A percentile compares a stretch with the other conserved stretches of the same genome.
Evolutionary conservation across 129 eudicot genomes (phyloP).

Genomic region (Artemisia tridentata): DNA sequence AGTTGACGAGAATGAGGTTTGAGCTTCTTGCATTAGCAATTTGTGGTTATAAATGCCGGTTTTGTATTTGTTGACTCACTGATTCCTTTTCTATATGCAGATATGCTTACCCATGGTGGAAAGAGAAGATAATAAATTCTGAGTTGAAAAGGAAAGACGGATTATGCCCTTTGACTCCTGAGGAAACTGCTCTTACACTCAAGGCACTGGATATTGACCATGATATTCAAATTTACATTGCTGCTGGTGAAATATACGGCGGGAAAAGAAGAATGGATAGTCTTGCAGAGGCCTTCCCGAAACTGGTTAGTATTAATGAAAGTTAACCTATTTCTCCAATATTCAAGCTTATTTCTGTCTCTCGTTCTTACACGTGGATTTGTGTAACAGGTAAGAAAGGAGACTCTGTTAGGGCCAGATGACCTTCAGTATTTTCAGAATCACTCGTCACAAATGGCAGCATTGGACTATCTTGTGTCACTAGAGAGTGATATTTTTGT

Average conservation of each 20-base stretch:
- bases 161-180: slow-evolving; percentile 96
- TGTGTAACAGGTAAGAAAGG: slow-evolving; percentile 81
- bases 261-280: slow-evolving; percentile 77
- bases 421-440: slow-evolving; percentile 88
- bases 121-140: slow-evolving; percentile 90
- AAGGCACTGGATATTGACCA: slow-evolving; percentile 82
- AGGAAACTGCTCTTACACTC: slow-evolving; percentile 89
- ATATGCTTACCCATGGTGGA: slow-evolving; percentile 99
- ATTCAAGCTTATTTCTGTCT: not conserved
- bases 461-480: slow-evolving; percentile 91
- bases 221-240: slow-evolving; percentile 87
- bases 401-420: slow-evolving; percentile 72
- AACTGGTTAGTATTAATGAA: slow-evolving; percentile 54
- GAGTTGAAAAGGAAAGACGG: slow-evolving; percentile 88
- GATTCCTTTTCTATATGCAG: slow-evolving; percentile 30
- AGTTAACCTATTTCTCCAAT: not conserved
- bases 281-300: slow-evolving; percentile 78
- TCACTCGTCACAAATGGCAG: slow-evolving; percentile 99
- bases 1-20: slow-evolving; percentile 92
- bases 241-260: slow-evolving; percentile 98
- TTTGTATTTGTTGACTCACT: slow-evolving; percentile 15
- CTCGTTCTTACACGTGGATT: not conserved
- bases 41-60: not conserved
- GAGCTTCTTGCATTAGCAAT: not conserved
- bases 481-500: slow-evolving; percentile 95